Base-by-base conservation (phyloP, 345 rosid species). In the Eutrema heterophyllum region DNA sequence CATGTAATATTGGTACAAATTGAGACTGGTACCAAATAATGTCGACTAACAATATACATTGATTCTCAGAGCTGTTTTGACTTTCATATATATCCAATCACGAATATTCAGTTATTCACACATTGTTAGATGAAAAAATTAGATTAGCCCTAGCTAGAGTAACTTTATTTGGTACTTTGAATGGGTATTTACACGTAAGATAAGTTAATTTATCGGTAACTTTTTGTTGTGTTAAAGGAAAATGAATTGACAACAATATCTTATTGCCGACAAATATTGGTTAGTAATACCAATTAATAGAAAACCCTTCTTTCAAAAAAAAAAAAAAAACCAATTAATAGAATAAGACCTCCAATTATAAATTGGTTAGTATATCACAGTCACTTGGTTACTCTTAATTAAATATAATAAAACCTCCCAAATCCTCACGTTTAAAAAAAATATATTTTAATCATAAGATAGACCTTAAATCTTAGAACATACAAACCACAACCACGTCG, bases 331-430 rank as follows among this genome's bases (percentile, higher is more conserved):
- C 50, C 26, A 60, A 59, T 68, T 51, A 74, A 67, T 57, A 74
- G 67, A 68, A 52, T 61, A 68, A 50, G 74, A 68, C 79, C 69
- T 63, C 4, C 40, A 52, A 61, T 68, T 61, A 68, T 68, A 52
- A 60, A 53, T 67, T 75, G 26, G 73, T 74, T 75, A 68, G 79
- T 68, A 60, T 60, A 75, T 75, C 79, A 60, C 56, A 50, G 52
- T 75, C 79, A 68, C 18, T 67, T 67, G 52, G 26, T 66, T 51
- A 33, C 15, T 6, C 44, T 33, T 21, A 51, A 75, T 75, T 68
- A 51, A 68, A 68, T 75, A 75, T 51, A 60, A 44, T 41, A 39
- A 39, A 67, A 67, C 55, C 39, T 75, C 68, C 60, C 53, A 18
- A 74, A 67, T 30, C 64, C 53, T 67, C 73, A 67, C 67, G 53